A percentile compares a stretch with the other conserved stretches of the same genome.
Evolutionary conservation across 2,329 filamentous ascomycete species (phyloP).

Genomic region (Pseudogymnoascus sp.): DNA sequence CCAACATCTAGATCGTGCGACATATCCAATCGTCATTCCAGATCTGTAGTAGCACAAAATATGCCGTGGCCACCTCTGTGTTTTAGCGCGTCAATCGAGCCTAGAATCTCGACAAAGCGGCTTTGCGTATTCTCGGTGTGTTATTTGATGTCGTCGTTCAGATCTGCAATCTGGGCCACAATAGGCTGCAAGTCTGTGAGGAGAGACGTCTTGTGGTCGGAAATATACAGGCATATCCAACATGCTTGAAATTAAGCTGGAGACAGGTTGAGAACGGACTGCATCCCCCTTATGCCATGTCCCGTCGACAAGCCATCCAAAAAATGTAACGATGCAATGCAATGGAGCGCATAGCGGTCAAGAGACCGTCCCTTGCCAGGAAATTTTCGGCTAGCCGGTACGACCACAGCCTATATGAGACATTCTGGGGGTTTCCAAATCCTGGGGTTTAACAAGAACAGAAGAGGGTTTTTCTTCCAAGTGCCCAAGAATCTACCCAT

Average conservation of each 20-base stretch:
- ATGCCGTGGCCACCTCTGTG: neutral
- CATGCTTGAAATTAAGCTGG: neutral
- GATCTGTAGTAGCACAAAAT: neutral
- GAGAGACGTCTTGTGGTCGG: neutral
- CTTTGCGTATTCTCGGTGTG: neutral
- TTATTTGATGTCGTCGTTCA: neutral
- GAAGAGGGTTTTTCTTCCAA: neutral
- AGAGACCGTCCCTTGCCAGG: neutral
- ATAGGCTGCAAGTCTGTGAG: neutral
- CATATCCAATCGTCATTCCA: neutral
- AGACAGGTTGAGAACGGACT: neutral
- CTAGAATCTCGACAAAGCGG: neutral
- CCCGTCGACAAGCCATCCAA: neutral
- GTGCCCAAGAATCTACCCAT: neutral
- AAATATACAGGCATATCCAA: neutral
- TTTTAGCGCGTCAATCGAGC: neutral
- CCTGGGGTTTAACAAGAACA: neutral
- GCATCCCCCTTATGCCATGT: neutral
- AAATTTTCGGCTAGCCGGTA: neutral
- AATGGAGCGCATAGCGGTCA: neutral
- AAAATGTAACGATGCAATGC: neutral
- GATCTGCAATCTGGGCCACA: neutral
- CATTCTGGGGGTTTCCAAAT: neutral
- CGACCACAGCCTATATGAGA: neutral
- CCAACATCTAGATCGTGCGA: conserved; percentile 2